A percentile compares a stretch with the other conserved stretches of the same genome.
These are phyloP conservation scores for Eutrema salsugineum DNA, from an alignment of 441 rosid species.

Conservation along the genomic window DNA sequence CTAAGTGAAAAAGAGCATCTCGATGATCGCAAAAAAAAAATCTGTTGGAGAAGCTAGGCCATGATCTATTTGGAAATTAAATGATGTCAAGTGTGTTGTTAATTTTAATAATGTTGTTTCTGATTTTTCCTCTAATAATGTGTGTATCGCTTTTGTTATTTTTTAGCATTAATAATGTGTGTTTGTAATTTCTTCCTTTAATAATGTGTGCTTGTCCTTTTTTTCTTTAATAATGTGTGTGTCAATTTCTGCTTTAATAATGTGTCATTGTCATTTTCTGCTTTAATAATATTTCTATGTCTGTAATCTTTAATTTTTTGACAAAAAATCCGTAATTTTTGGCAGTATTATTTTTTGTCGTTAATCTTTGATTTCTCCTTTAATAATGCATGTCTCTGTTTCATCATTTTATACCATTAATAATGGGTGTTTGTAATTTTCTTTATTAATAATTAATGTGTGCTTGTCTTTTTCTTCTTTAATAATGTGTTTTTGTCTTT, in stretches of 20 bases:
- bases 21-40: too few species aligned
- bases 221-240: too few species aligned
- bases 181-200: not conserved
- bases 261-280: too few species aligned
- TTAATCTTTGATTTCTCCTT: not conserved
- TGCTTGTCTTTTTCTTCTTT: too few species aligned
- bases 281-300: too few species aligned
- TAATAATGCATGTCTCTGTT: not conserved
- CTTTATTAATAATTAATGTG: not conserved
- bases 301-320: too few species aligned
- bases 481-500: too few species aligned
- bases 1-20: too few species aligned
- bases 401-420: not conserved
- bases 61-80: too few species aligned
- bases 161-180: not conserved
- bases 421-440: not conserved
- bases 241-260: not conserved
- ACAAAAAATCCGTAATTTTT: not conserved
- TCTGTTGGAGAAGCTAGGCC: too few species aligned
- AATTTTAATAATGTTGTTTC: not conserved
- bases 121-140: not conserved
- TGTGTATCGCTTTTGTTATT: not conserved
- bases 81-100: not conserved
- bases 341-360: too few species aligned
- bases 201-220: not conserved